Conservation (phyloP, 1,284 basidiomycete genomes). For the Laetiporus sulphureus region DNA sequence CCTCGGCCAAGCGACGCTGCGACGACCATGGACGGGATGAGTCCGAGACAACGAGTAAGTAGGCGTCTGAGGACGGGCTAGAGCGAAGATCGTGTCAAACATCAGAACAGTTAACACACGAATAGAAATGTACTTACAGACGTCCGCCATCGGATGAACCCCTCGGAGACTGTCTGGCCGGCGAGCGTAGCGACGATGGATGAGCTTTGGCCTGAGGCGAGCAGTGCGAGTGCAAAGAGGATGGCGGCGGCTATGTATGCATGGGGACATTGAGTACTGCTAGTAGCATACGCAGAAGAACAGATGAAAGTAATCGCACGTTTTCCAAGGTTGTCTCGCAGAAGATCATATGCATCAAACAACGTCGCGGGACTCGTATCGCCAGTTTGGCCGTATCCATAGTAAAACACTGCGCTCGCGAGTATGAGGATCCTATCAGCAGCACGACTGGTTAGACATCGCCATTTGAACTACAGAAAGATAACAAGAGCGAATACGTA, state of each 20-base stretch:
- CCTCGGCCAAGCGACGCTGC: constrained; percentile 67
- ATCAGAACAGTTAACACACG: not conserved
- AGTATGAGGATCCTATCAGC: constrained; percentile 57
- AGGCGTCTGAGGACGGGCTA: constrained; percentile 79
- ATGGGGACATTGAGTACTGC: not conserved
- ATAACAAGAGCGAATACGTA: constrained; percentile 23
- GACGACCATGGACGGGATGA: constrained; percentile 84
- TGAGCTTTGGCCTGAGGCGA: constrained; percentile 88
- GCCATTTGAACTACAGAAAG: not conserved
- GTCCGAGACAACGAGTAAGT: constrained; percentile 77
- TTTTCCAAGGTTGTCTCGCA: constrained; percentile 60
- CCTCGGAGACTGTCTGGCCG: constrained; percentile 91
- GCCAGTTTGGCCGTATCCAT: constrained; percentile 32
- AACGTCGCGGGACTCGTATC: constrained; percentile 58
- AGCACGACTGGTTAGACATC: not conserved
- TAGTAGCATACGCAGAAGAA: constrained; percentile 10
- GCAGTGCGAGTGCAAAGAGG: constrained; percentile 81
- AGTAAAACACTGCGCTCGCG: constrained; percentile 71
- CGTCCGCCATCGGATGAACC: constrained; percentile 87
- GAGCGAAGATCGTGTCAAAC: constrained; percentile 8
- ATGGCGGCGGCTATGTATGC: constrained; percentile 52
- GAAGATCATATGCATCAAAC: constrained; percentile 77
- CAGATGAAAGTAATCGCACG: constrained; percentile 33
- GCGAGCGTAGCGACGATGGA: constrained; percentile 91
- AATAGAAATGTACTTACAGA: constrained; percentile 46